Evolutionary conservation across 768 basidiomycete species (phyloP), one percentile per base, ranked within the genome.

Genomic region (Mrakia gelida): DNA sequence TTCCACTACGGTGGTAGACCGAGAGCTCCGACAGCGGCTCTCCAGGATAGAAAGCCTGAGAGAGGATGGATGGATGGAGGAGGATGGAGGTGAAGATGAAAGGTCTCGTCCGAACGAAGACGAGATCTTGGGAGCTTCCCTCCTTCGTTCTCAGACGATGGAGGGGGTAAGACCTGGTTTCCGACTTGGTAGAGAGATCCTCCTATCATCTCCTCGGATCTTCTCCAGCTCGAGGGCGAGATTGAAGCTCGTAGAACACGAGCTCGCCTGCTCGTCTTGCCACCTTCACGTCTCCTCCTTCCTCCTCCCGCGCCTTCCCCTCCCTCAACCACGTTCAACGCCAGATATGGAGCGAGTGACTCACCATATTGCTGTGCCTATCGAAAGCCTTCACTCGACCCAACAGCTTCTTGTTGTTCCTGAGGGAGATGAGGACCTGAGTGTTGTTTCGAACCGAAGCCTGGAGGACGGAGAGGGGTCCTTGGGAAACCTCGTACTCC

Each of bases 381-480:
- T 99, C 97, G 84, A 99, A 99, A 0, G 97, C 97, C 85, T 99
- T 99, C 76, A 98, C 95, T 71, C 95, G 90, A 41, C 84, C 86
- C 75, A 87, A 80, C 52, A 99, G 87, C 85, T 99, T 99, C 87
- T 96, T 98, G 88, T 98, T 98, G 87, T 98, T 99, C 82, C 97
- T 88, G 76, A 99, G 88, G 28, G 95, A 95, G 83, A 99, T 95
- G 80, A 99, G 90, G 80, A 99, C 92, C 86, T 99, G 97, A 18
- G 95, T 91, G 85, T 97, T 94, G 85, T 98, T 96, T 85, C 97
- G 89, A 81, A 99, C 97, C 45, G 95, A 93, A 85, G 97, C 95
- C 85, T 99, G 97, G 74, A 97, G 88, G 71, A 97, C 95, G 59
- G 94, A 95, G 84, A 97, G 86, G 32, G 95, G 95, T n/a, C 94